A percentile compares a stretch with the other conserved stretches of the same genome.
phyloP scores from a whole-genome alignment of 306 rosid species.

The Cucumis cinereus region DNA sequence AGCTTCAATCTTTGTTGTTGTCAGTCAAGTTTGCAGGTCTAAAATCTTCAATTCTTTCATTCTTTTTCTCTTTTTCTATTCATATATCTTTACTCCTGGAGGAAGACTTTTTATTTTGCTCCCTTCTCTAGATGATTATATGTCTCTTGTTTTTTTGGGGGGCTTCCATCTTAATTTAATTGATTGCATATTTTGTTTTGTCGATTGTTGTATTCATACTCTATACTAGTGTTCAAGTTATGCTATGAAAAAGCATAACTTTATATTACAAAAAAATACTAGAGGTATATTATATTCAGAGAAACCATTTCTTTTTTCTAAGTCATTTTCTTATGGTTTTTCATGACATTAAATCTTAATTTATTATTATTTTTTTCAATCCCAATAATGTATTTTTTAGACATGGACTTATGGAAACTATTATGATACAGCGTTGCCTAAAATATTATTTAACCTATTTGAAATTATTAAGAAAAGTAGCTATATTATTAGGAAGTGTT shows the following conservation, averaged over 20 bases:
- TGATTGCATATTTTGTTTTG: not conserved
- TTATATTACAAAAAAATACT: not conserved
- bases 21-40: not conserved
- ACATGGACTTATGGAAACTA: not conserved
- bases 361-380: not conserved
- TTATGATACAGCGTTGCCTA: not conserved
- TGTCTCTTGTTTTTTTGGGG: not conserved
- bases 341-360: not conserved
- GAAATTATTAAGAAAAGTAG: too few relatives aligned
- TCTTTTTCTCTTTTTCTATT: not conserved
- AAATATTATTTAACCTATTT: too few relatives aligned
- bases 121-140: not conserved
- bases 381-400: not conserved
- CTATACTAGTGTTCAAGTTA: not conserved
- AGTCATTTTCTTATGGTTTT: not conserved
- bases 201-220: not conserved
- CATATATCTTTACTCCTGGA: not conserved
- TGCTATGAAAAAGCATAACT: not conserved
- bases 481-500: too few relatives aligned
- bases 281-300: not conserved
- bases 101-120: not conserved
- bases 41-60: constrained; percentile 1
- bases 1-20: not conserved
- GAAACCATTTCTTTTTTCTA: not conserved
- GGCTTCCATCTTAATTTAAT: not conserved